Evolutionary conservation across 441 rosid species (phyloP).

Genomic region (Populus hybrid): DNA sequence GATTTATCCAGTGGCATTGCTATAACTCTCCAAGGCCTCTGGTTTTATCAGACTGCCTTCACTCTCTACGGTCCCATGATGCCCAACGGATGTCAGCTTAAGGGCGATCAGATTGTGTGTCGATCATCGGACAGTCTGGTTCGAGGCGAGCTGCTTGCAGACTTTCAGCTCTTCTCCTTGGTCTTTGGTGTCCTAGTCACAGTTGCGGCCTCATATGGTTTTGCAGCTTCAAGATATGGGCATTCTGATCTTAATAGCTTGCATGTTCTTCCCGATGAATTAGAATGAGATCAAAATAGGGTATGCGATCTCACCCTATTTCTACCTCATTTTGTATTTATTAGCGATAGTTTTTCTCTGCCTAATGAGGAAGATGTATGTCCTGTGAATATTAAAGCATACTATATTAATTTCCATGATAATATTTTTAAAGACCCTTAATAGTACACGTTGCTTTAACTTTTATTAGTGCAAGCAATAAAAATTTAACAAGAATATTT

Average conservation of each 20-base stretch:
- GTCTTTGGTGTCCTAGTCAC: conserved; percentile 60
- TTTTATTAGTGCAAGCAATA: too few relatives aligned
- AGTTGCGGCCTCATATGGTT: conserved; percentile 53
- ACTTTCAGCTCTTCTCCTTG: conserved; percentile 73
- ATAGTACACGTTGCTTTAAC: too few relatives aligned
- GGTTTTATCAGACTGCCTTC: conserved; percentile 98
- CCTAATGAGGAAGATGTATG: background rate
- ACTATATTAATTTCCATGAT: too few relatives aligned
- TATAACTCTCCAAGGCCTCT: conserved; percentile 87
- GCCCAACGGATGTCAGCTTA: conserved; percentile 74
- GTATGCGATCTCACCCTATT: background rate
- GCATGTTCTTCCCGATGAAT: conserved; percentile 21
- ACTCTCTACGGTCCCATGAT: conserved; percentile 91
- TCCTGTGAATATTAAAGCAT: background rate
- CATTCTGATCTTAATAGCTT: conserved; percentile 29
- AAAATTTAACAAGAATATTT: too few relatives aligned
- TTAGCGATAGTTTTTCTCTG: background rate
- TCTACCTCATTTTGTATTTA: background rate
- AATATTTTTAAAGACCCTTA: too few relatives aligned
- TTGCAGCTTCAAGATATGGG: conserved; percentile 59
- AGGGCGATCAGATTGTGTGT: conserved; percentile 46
- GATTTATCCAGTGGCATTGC: conserved; percentile 74
- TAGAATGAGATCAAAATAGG: conserved; percentile 9
- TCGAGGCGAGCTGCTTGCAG: conserved; percentile 84
- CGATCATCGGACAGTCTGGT: conserved; percentile 48